Evolutionary conservation across 1,284 basidiomycete genomes (phyloP).

Genomic region (Sanghuangporus baumii): DNA sequence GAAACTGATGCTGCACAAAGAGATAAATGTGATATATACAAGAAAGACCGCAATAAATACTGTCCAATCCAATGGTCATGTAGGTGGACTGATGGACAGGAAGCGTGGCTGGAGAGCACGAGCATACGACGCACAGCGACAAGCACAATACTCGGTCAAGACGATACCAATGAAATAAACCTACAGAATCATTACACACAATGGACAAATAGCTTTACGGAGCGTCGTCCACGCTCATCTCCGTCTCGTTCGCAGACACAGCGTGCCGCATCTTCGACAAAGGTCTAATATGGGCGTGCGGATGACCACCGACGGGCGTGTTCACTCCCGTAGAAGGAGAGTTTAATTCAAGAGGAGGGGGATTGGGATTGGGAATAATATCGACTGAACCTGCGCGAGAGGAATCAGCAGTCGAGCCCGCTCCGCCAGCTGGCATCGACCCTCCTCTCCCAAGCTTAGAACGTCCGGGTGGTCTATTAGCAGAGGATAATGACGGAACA

Average conservation of each 20-base stretch:
- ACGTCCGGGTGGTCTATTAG: background rate
- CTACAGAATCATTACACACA: background rate
- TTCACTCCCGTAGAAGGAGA: background rate
- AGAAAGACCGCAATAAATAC: background rate
- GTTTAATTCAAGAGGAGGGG: background rate
- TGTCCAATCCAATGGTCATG: background rate
- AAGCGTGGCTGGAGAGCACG: background rate
- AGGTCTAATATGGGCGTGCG: background rate
- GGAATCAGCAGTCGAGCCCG: constrained; percentile 21
- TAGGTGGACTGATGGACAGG: background rate
- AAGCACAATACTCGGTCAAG: background rate
- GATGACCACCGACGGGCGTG: background rate
- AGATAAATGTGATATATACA: background rate
- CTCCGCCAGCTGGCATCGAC: constrained; percentile 1
- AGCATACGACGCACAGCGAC: background rate
- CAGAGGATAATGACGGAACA: background rate
- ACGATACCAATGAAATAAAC: background rate
- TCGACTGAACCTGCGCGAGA: constrained; percentile 23
- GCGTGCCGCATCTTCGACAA: constrained; percentile 18
- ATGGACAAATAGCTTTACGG: background rate
- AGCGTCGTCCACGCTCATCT: background rate
- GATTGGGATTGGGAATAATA: background rate
- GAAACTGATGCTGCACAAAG: too few relatives aligned
- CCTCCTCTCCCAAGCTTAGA: constrained; percentile 10
- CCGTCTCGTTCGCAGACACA: constrained; percentile 10